A percentile compares a stretch with the other conserved stretches of the same genome.
These are phyloP conservation scores for Lentinus brumalis DNA, from an alignment of 768 basidiomycete species.

Conservation along the genomic window DNA sequence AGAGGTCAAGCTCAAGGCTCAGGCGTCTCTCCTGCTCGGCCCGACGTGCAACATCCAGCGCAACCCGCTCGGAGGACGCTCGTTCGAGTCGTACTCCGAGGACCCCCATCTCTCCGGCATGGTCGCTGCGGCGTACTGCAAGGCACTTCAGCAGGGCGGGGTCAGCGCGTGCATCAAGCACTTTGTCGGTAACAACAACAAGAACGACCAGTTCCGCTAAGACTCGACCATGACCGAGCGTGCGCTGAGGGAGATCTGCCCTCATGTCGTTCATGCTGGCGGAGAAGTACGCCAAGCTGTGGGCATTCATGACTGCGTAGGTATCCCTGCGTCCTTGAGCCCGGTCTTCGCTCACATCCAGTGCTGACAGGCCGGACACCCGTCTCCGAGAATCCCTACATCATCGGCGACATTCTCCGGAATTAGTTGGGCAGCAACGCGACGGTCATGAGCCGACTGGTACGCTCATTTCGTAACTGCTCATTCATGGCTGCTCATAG, in stretches of 20 bases:
- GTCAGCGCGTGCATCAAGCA: slow-evolving; percentile 82
- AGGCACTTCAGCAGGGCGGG: slow-evolving; percentile 75
- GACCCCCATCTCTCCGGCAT: slow-evolving; percentile 75
- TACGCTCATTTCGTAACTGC: too few relatives aligned
- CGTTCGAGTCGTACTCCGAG: slow-evolving; percentile 78
- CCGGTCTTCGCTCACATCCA: neutral
- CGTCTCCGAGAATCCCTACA: slow-evolving; percentile 62
- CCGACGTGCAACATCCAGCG: slow-evolving; percentile 88
- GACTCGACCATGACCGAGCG: slow-evolving; percentile 51
- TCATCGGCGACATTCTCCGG: slow-evolving; percentile 64
- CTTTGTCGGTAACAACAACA: slow-evolving; percentile 82
- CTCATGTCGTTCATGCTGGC: slow-evolving; percentile 62
- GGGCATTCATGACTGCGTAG: slow-evolving; percentile 63
- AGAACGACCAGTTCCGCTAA: slow-evolving; percentile 70
- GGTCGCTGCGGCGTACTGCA: slow-evolving; percentile 71
- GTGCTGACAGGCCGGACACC: slow-evolving; percentile 38
- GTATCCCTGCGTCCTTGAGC: slow-evolving; percentile 35
- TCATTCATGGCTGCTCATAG: too few relatives aligned
- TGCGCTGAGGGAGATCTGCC: slow-evolving; percentile 59
- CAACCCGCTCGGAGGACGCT: slow-evolving; percentile 67
- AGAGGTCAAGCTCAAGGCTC: slow-evolving; percentile 70
- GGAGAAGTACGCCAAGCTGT: slow-evolving; percentile 51
- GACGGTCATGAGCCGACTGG: slow-evolving; percentile 60
- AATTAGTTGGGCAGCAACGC: slow-evolving; percentile 75
- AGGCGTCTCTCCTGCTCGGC: slow-evolving; percentile 70